Base-by-base conservation (phyloP, 2,329 filamentous ascomycete genomes). In the Stachybotrys echinatus region DNA sequence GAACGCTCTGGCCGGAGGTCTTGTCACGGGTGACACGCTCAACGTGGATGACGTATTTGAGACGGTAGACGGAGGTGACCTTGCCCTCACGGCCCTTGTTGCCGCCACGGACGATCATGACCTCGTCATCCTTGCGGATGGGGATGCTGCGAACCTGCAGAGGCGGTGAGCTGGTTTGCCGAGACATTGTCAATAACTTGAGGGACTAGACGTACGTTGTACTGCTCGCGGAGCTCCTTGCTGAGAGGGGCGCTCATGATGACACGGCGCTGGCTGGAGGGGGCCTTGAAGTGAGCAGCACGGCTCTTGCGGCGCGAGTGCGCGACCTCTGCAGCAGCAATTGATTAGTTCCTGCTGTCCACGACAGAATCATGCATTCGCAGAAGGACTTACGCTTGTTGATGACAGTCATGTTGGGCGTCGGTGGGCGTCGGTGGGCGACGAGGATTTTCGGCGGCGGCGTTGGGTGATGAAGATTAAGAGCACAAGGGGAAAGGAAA, bases 71-170 rank as follows among this genome's bases (percentile, higher is more conserved):
- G 68, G 89, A 90, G 67, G 87, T 92, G 78, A 99, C 83, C 83
- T 97, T 97, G 81, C 94, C 94, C 82, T 97, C 92, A 69, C 91
- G 90, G 72, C 92, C 94, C 84, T 97, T 97, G 84, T 95, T 88
- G 77, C 81, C 79, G 68, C 94, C 94, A 65, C 94, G 92, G 72
- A 92, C 87, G 68, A 99, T 88, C 71, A 81, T 81, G 72, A 97
- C 91, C 79, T 95, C 90, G 77, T 96, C 89, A 72, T 96, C 92
- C 81, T 96, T 96, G 81, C 92, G 90, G 81, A 97, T 84, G 72
- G 92, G 94, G 74, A 96, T 95, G 75, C 85, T 86, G 81, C 90
- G 90, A 75, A 95, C 90, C 89, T 95, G 59, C 53, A 42, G 18
- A 7, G 7, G 2, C 17, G 34, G 51, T 60, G n/a, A 56, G 50